Evolutionary conservation across 495 filamentous ascomycete species (phyloP).

Genomic region (Hyaloscypha bicolor): DNA sequence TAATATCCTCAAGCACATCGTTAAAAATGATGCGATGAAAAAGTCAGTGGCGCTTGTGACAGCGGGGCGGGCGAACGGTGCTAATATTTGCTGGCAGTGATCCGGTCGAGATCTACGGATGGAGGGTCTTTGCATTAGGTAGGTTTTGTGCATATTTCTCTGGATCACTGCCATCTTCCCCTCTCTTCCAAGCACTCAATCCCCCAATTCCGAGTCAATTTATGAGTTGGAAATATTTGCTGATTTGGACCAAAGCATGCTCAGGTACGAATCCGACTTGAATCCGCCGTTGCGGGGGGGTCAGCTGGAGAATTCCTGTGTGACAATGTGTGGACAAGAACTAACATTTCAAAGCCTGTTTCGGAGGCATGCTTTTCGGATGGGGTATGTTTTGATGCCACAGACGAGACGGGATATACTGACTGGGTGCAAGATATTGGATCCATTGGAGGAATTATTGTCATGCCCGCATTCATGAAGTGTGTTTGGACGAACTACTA

Average conservation of each 20-base stretch:
- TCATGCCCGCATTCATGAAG: constrained; percentile 48
- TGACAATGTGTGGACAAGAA: neutral
- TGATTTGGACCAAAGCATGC: constrained; percentile 17
- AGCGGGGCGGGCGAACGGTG: neutral
- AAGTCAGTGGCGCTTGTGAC: constrained; percentile 26
- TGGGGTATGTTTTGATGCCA: constrained; percentile 44
- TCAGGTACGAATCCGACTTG: constrained; percentile 16
- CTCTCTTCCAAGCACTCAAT: neutral
- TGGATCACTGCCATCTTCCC: neutral
- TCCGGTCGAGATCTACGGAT: constrained; percentile 72
- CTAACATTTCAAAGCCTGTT: constrained; percentile 46
- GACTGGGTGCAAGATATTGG: constrained; percentile 45
- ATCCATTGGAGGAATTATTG: constrained; percentile 67
- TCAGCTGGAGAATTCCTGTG: too few species aligned
- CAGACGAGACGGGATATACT: neutral
- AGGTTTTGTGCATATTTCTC: neutral
- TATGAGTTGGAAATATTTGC: neutral
- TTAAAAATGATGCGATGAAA: constrained; percentile 80
- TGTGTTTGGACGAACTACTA: constrained; percentile 20
- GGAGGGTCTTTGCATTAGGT: constrained; percentile 28
- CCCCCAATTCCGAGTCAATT: neutral
- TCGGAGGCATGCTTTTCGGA: constrained; percentile 75
- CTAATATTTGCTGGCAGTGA: constrained; percentile 40
- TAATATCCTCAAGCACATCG: constrained; percentile 60
- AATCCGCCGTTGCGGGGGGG: neutral